These are phyloP conservation scores for Syzygium aqueum DNA, from an alignment of 345 rosid species.

Conservation along the genomic window DNA sequence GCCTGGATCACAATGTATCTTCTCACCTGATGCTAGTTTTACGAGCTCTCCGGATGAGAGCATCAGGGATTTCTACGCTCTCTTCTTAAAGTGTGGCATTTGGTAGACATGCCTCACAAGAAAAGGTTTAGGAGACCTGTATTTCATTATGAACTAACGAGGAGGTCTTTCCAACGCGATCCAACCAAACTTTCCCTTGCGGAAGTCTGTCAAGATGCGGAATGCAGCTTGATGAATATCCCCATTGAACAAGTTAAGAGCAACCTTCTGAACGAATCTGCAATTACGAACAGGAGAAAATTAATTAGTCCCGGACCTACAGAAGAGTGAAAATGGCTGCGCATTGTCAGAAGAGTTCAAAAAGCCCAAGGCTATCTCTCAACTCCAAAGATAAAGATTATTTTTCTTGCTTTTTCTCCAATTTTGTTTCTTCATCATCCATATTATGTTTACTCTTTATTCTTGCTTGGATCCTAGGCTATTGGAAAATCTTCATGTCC, in stretches of 20 bases:
- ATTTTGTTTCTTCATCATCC: background rate
- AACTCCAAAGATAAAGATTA: background rate
- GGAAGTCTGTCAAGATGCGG: conserved; percentile 73
- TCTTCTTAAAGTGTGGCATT: background rate
- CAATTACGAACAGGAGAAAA: conserved; percentile 3
- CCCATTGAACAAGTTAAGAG: conserved; percentile 68
- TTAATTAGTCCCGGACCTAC: background rate
- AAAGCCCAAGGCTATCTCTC: background rate
- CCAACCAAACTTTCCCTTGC: conserved; percentile 85
- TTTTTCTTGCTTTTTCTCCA: background rate
- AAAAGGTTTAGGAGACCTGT: background rate
- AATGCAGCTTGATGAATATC: conserved; percentile 79
- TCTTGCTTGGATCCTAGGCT: background rate
- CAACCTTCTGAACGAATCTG: conserved; percentile 76
- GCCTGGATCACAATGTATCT: background rate
- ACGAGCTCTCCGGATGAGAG: background rate
- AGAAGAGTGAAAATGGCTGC: background rate
- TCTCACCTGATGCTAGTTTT: background rate
- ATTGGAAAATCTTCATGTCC: background rate
- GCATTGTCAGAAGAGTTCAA: background rate
- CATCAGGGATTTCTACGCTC: background rate
- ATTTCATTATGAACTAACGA: background rate
- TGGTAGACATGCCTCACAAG: background rate
- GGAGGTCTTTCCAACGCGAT: conserved; percentile 69
- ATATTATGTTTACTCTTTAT: background rate